Base-by-base conservation (phyloP, 306 rosid genomes). In the Spatholobus suberectus region DNA sequence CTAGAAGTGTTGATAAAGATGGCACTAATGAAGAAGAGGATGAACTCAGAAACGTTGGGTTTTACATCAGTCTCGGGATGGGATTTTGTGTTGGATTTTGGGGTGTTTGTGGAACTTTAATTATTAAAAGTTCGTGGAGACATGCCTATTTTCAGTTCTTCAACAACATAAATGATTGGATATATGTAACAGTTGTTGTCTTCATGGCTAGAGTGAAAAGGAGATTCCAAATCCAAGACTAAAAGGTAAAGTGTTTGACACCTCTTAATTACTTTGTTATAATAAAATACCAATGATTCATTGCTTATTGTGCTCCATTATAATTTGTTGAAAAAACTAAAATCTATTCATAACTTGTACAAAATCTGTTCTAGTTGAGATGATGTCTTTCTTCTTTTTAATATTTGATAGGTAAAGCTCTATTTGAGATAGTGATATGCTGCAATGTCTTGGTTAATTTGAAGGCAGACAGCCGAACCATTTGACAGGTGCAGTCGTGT, bases 71-170 rank as follows among this genome's bases (percentile, higher is more conserved):
- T 38, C 0, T 70, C 9, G 20, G 6, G 4, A 1, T 81, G 17
- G 85, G 75, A 54, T 88, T 46, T 77, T 20, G 2, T 11, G 17
- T 44, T 80, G 89, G 86, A 73, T 83, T 88, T 49, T 80, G 68
- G 86, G 88, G 72, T 62, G 81, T 85, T 21, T 82, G 83, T 51
- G 83, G 83, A 6, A 61, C 76, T 43, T 54, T 85, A 38, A 1
- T 75, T 2, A 6, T 78, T 3, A 74, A 73, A 46, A 51, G 51
- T 40, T 43, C 82, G 10, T 51, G 82, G 86, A 78, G 90, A 80
- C 2, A 23, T 2, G 76, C 74, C 1, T 87, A 77, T 55, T 87
- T 81, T 37, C 49, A 51, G 2, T 84, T 84, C 84, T 1, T 84
- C 20, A 63, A 68, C 49, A 51, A 46, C 38, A 40, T 52, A 18